Evolutionary conservation across 441 rosid genomes (phyloP).

Genomic region (Viola pubescens): DNA sequence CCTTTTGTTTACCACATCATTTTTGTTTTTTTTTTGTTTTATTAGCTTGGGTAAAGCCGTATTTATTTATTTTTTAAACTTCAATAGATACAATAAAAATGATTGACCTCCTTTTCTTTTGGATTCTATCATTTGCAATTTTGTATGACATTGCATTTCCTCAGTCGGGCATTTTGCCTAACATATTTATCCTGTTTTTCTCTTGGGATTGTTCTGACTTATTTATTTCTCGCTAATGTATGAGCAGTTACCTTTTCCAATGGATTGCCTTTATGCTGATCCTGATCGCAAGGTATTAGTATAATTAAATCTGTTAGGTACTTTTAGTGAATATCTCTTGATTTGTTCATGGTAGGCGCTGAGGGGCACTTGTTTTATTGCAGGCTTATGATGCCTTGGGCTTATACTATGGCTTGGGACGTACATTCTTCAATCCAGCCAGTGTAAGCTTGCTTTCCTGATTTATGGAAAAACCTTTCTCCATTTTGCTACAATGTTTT

Average conservation of each 20-base stretch:
- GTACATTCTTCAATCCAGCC: conserved; percentile 83
- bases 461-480: neutral
- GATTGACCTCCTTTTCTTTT: too few species aligned
- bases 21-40: too few species aligned
- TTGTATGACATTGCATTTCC: too few species aligned
- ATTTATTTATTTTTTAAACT: too few species aligned
- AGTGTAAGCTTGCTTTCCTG: conserved; percentile 38
- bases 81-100: too few species aligned
- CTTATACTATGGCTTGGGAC: conserved; percentile 65
- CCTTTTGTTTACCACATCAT: too few species aligned
- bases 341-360: neutral
- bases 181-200: too few species aligned
- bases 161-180: too few species aligned
- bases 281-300: conserved; percentile 65
- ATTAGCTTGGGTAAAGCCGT: too few species aligned
- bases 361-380: conserved; percentile 9
- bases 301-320: neutral
- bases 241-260: conserved; percentile 70
- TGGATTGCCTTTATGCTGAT: conserved; percentile 84
- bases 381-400: conserved; percentile 80
- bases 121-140: too few species aligned
- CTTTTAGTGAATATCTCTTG: neutral
- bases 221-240: neutral
- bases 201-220: too few species aligned
- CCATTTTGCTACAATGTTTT: neutral